These are phyloP conservation scores for Tylopilus sp. DNA, from an alignment of 1,284 basidiomycete genomes.

Conservation along the genomic window DNA sequence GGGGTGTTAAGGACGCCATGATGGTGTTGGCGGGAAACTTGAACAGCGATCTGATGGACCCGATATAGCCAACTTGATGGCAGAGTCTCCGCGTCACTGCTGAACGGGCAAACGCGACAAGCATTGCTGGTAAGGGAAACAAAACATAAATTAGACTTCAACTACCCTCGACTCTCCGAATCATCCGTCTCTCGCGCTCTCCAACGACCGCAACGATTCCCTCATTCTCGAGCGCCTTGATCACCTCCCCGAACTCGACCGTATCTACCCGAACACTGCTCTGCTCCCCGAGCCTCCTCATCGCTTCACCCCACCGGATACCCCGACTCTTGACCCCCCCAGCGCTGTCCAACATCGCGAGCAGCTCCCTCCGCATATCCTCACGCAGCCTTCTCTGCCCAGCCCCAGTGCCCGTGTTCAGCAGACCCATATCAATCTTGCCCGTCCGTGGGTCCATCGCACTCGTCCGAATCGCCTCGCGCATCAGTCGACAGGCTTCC, in stretches of 20 bases:
- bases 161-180: conserved; percentile 53
- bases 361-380: conserved; percentile 79
- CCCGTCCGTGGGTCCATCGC: conserved; percentile 95
- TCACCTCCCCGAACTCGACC: conserved; percentile 78
- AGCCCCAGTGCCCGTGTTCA: conserved; percentile 89
- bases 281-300: conserved; percentile 73
- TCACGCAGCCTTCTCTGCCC: conserved; percentile 80
- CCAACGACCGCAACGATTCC: conserved; percentile 81
- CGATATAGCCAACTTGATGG: conserved; percentile 24
- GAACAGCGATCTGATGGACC: conserved; percentile 13
- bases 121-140: no score
- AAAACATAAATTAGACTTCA: no score
- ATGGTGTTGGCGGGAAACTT: conserved; percentile 11
- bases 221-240: conserved; percentile 77
- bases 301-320: conserved; percentile 75
- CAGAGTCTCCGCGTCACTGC: no score
- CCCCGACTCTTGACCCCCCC: conserved; percentile 56
- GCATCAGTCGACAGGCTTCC: conserved; percentile 91
- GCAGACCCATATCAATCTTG: conserved; percentile 93
- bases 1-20: conserved; percentile 49
- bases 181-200: conserved; percentile 80
- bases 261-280: conserved; percentile 74
- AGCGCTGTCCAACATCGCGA: conserved; percentile 62
- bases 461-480: conserved; percentile 90
- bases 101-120: no score